Conservation (phyloP, 352 stramenopile species). For the Globisporangium camurandrum region DNA sequence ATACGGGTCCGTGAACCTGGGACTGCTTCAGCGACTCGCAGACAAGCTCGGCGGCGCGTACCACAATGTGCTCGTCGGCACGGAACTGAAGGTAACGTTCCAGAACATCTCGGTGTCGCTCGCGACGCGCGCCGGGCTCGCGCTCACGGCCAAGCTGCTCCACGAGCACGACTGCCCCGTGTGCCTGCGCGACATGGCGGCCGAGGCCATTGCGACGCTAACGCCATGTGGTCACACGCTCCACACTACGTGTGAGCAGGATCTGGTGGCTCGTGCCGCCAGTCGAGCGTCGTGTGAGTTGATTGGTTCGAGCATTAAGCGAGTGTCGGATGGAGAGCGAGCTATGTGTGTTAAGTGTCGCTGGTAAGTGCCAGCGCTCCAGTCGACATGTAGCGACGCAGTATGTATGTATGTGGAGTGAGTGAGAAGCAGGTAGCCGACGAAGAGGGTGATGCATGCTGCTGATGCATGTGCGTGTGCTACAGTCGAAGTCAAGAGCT, state of each 20-base stretch:
- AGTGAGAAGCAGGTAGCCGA: background rate
- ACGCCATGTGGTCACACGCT: conserved; percentile 37
- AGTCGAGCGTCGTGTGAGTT: background rate
- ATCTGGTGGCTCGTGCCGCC: conserved; percentile 14
- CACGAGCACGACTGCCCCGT: conserved; percentile 52
- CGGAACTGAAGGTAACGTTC: conserved; percentile 64
- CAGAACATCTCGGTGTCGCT: conserved; percentile 62
- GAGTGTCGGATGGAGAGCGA: too few species aligned
- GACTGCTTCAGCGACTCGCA: conserved; percentile 40
- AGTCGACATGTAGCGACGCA: too few species aligned
- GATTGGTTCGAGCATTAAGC: too few species aligned
- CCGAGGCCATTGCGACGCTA: conserved; percentile 31
- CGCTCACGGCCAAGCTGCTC: conserved; percentile 30
- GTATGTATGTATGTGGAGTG: background rate
- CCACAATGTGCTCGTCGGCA: conserved; percentile 42
- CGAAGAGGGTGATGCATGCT: background rate
- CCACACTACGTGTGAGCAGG: conserved; percentile 29
- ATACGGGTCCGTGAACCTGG: conserved; percentile 53
- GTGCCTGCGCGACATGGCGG: conserved; percentile 43
- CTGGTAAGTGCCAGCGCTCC: too few species aligned
- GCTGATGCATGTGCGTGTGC: background rate
- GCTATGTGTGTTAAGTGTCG: too few species aligned
- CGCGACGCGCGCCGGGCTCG: conserved; percentile 40
- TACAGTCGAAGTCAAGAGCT: too few species aligned
- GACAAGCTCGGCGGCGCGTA: conserved; percentile 40